Evolutionary conservation across 2,329 filamentous ascomycete genomes (phyloP), one percentile per base, ranked within the genome.

Genomic region (Colletotrichum simmondsii): DNA sequence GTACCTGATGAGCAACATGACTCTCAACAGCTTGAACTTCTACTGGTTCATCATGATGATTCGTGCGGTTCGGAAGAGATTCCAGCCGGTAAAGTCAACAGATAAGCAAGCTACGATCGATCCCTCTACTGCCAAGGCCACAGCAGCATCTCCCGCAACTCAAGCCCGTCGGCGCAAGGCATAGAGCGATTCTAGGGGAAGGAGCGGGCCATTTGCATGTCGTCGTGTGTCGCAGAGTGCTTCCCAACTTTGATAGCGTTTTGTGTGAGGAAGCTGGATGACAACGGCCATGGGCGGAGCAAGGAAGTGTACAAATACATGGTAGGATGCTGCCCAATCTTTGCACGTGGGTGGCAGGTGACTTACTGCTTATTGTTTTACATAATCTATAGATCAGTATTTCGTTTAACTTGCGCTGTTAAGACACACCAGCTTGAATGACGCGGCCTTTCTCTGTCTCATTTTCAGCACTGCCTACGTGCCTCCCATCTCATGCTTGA

Each of bases 11-110:
- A 91, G 90, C 78, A 97, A 97, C 80, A 66, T 94, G 24, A 89
- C 89, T 0, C 87, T 97, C 30, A 96, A 95, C 79, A 87, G 88
- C 14, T 85, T 97, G 65, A 97, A 97, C 83, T 91, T 94, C 78
- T 94, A 92, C 83, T 97, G 94, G 94, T 97, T 96, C 80, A 87
- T 91, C 78, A 95, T 94, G 88, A 97, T 97, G 94, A 91, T 97
- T 74, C 87, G 90, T 72, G 93, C 94, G 10, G 90, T 97, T 14
- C 87, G 91, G 72, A 95, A 94, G 85, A 88, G 94, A 30, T 97
- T 97, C 79, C 75, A 67, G 64, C 75, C 61, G 37, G 73, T 75
- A 63, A 81, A 71, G 63, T 30, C 32, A 35, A 56, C 35, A 26
- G 72, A 69, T 5, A 70, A 52, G 54, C 35, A 19, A 14, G 35